Evolutionary conservation across 2,329 filamentous ascomycete species (phyloP).

Genomic region (Acarospora socialis): DNA sequence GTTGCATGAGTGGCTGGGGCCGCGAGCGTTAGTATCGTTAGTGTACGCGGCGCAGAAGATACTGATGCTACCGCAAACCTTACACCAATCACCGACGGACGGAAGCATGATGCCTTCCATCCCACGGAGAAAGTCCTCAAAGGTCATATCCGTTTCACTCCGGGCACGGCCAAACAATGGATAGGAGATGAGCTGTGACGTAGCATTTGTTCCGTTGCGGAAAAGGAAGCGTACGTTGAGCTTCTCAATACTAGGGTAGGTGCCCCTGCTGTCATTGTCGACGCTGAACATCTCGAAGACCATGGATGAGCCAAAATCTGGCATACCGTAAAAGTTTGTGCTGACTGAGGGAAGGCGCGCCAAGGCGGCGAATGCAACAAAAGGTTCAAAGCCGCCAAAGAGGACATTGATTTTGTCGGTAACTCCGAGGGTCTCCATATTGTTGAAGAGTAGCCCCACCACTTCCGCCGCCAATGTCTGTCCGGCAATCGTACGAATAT

Average conservation of each 20-base stretch:
- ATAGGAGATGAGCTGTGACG: slow-evolving; percentile 26
- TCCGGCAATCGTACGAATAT: slow-evolving; percentile 28
- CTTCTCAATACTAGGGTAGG: slow-evolving; percentile 28
- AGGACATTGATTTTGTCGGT: slow-evolving; percentile 32
- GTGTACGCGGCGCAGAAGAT: slow-evolving; percentile 38
- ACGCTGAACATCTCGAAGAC: slow-evolving; percentile 39
- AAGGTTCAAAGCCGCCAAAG: slow-evolving; percentile 36
- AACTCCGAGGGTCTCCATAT: slow-evolving; percentile 24
- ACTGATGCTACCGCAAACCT: slow-evolving; percentile 28
- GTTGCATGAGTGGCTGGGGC: too few relatives aligned
- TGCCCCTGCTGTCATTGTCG: slow-evolving; percentile 16
- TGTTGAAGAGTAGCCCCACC: slow-evolving; percentile 25
- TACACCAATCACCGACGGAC: slow-evolving; percentile 39
- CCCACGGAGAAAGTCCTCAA: slow-evolving; percentile 34
- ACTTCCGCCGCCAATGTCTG: slow-evolving; percentile 28
- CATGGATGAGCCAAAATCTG: slow-evolving; percentile 33
- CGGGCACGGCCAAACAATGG: slow-evolving; percentile 37
- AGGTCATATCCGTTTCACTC: slow-evolving; percentile 32
- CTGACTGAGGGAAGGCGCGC: slow-evolving; percentile 25
- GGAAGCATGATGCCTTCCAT: slow-evolving; percentile 31
- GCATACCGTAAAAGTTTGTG: slow-evolving; percentile 34
- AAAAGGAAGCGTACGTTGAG: slow-evolving; percentile 43
- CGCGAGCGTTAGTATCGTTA: slow-evolving; percentile 7
- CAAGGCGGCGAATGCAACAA: slow-evolving; percentile 37
- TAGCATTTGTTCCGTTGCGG: slow-evolving; percentile 38